Base-by-base conservation (phyloP, 2,329 filamentous ascomycete species). In the Stylonectria norvegica region DNA sequence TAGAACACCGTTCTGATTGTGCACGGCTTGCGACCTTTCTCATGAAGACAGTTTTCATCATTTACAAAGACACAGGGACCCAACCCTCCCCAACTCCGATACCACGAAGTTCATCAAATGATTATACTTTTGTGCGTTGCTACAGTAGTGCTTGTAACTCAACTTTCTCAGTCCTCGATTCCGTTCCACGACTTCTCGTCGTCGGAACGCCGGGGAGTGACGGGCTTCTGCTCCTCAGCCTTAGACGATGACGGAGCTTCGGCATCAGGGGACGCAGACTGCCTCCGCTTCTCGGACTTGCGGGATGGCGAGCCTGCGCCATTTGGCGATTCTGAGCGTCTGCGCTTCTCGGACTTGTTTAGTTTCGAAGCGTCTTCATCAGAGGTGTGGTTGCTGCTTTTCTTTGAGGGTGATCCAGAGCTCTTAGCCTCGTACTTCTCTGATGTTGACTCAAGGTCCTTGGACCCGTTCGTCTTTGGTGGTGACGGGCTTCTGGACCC, bases 141-240 rank as follows among this genome's bases (percentile, higher is more conserved):
- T 22, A 4, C 5, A 19, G 14, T 28, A 28, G 20, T n/a, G 18
- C 11, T 19, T 5, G 16, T 9, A 16, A 17, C 17, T 6, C 8
- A 11, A 30, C 14, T 10, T 30, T 8, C 25, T 59, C 50, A 68
- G 46, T 69, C 64, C 16, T 66, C 56, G 38, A 69, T 69, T 4
- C 65, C 67, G 38, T 68, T 67, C 65, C 66, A 69, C 7, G 67
- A 67, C 47, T 65, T 66, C 42, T 69, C 65, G 32, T 65, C 64
- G n/a, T 68, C 64, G 11, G 59, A 60, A 11, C 50, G 50, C n/a
- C 40, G 41, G 17, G 47, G 36, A 35, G 32, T 47, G 28, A 36
- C 40, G 12, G 45, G 36, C 31, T 45, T 48, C 11, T 31, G 20
- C 18, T 48, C 45, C 15, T 18, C 30, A 14, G 15, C 30, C 10